Base-by-base conservation (phyloP, 2,329 filamentous ascomycete genomes). In the Diaporthe citriasiana region DNA sequence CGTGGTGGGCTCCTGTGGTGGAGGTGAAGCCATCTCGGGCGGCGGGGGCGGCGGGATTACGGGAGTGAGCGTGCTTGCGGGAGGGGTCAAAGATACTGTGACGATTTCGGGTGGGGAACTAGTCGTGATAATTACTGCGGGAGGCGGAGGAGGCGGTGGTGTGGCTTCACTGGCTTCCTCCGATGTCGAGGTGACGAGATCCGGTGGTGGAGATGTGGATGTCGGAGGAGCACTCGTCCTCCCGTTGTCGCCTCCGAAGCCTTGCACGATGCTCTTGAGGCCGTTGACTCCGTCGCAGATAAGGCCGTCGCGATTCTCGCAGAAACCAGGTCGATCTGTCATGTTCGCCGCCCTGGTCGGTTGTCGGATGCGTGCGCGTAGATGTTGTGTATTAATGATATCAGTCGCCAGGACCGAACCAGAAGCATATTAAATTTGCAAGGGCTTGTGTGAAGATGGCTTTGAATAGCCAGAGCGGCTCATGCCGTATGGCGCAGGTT, bases 371-470 rank as follows among this genome's bases (percentile, higher is more conserved):
- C 1, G 7, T 53, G 7, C 15, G 30, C 13, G 27, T 50, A 13
- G 8, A 40, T 47, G 2, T 12, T 19, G 6, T 27, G 33, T 68
- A 53, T 68, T 38, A 40, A 22, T 25, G 22, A 53, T 30, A 2
- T 53, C 63, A 53, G 63, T 68, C 63, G 9, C 63, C 63, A 68
- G 47, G 63, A 68, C 47, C 47, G 33, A 53, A 30, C 5, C 7
- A 68, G 47, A 40, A 30, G 1, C 63, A 68, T 53, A 53, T 68
- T 68, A 68, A 25, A 35, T 25, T 27, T 1, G 47, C 19, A 50
- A 12, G 22, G 27, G 22, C 12, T 42, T 12, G 59, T 50, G 30
- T 13, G 22, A 25, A 38, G 22, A 38, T 13, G n/a, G 8, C 30
- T 25, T 40, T 40, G n/a, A 40, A 25, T 4, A 4, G n/a, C 12